A percentile compares a stretch with the other conserved stretches of the same genome.
Conservation (phyloP, 345 rosid species). For the Theobroma cacao region DNA sequence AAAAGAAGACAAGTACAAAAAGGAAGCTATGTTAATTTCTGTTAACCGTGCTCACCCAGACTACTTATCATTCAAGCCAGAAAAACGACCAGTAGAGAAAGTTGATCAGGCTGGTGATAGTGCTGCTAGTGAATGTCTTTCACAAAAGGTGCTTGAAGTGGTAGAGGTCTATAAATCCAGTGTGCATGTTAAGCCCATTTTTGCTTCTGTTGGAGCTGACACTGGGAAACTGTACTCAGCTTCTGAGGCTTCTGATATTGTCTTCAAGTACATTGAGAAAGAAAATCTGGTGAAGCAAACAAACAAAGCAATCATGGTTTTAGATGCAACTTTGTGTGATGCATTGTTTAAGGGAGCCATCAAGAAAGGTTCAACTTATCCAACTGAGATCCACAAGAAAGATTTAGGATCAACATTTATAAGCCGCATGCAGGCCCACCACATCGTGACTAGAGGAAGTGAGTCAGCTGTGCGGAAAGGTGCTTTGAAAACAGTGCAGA, state of each 20-base stretch:
- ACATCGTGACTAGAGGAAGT: constrained; percentile 65
- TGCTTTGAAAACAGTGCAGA: constrained; percentile 71
- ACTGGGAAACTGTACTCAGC: constrained; percentile 64
- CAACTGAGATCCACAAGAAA: constrained; percentile 83
- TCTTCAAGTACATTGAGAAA: constrained; percentile 71
- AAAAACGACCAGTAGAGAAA: constrained; percentile 57
- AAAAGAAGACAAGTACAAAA: constrained; percentile 87
- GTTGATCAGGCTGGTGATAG: constrained; percentile 40
- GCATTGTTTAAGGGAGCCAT: constrained; percentile 90
- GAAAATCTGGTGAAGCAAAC: constrained; percentile 74
- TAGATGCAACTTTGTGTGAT: constrained; percentile 83
- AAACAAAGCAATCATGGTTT: constrained; percentile 60
- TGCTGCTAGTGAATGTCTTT: constrained; percentile 33
- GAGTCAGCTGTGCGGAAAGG: constrained; percentile 85
- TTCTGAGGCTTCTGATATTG: constrained; percentile 84
- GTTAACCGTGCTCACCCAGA: constrained; percentile 68
- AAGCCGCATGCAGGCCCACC: constrained; percentile 83
- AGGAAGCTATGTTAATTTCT: constrained; percentile 64
- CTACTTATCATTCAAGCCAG: constrained; percentile 77
- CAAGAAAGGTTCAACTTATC: constrained; percentile 87
- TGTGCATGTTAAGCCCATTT: constrained; percentile 75
- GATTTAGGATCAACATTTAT: constrained; percentile 68
- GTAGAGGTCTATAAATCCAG: constrained; percentile 85
- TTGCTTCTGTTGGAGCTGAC: constrained; percentile 78
- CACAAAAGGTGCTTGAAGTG: constrained; percentile 65